Evolutionary conservation across 2,329 filamentous ascomycete species (phyloP).

Genomic region (Emydomyces testavorans): DNA sequence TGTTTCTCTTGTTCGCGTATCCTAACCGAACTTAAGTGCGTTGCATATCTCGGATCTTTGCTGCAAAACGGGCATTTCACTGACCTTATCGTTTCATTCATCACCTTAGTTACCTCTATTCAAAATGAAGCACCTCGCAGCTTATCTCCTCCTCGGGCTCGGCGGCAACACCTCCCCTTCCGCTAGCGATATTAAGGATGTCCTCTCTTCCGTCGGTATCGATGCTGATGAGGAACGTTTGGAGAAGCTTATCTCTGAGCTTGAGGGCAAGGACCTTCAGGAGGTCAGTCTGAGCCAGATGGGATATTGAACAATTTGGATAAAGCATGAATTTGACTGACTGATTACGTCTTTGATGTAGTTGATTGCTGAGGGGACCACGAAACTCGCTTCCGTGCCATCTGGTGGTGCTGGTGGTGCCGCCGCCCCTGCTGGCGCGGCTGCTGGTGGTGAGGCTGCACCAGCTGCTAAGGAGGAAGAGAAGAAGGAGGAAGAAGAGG

Average conservation of each 20-base stretch:
- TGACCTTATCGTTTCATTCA: constrained; percentile 11
- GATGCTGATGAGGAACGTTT: constrained; percentile 86
- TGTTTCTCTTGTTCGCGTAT: constrained; percentile 53
- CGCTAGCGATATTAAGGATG: constrained; percentile 70
- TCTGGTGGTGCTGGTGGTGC: constrained; percentile 70
- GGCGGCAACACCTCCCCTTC: constrained; percentile 85
- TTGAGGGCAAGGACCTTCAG: constrained; percentile 58
- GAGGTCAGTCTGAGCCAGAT: constrained; percentile 50
- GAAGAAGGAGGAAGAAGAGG: constrained; percentile 71
- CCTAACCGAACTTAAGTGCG: constrained; percentile 5
- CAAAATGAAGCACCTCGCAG: constrained; percentile 99
- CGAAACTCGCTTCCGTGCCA: constrained; percentile 96
- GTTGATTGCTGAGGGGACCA: constrained; percentile 80
- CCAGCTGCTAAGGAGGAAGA: constrained; percentile 53
- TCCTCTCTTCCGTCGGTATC: constrained; percentile 88
- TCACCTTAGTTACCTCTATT: constrained; percentile 23
- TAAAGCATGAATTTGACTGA: constrained; percentile 20
- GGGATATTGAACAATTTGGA: constrained; percentile 4
- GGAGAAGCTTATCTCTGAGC: constrained; percentile 72
- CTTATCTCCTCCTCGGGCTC: constrained; percentile 93
- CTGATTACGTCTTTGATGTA: constrained; percentile 30
- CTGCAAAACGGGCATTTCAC: background rate
- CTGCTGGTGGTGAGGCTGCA: constrained; percentile 54
- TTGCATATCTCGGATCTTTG: background rate
- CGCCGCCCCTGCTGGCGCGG: constrained; percentile 49